A percentile compares a stretch with the other conserved stretches of the same genome.
phyloP scores from a whole-genome alignment of 78 protist genomes.

The Dictyostelium firmibasis region DNA sequence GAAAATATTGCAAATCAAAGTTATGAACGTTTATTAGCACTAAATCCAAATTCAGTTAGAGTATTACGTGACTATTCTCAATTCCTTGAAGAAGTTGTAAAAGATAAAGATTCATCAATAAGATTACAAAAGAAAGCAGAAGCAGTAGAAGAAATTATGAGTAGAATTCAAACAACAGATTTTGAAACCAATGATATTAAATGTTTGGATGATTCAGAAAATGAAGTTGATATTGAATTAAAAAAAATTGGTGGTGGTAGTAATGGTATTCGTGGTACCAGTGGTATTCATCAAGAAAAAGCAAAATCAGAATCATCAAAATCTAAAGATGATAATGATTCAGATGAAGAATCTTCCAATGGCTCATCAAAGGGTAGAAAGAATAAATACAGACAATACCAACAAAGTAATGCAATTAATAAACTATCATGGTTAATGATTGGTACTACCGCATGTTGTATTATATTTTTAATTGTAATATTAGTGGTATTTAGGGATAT shows the following conservation, averaged over 20 bases:
- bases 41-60: constrained; percentile 68
- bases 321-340: constrained; percentile 1
- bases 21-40: constrained; percentile 38
- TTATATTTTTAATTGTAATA: neutral
- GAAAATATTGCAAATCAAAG: constrained; percentile 49
- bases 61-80: constrained; percentile 60
- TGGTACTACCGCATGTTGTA: neutral
- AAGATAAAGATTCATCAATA: constrained; percentile 10
- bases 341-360: neutral
- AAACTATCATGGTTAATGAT: constrained; percentile 31
- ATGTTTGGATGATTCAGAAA: neutral
- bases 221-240: neutral
- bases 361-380: neutral
- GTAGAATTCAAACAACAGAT: constrained; percentile 9
- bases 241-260: neutral
- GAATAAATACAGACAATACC: neutral
- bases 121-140: constrained; percentile 47
- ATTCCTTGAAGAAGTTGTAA: constrained; percentile 69
- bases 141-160: constrained; percentile 17
- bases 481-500: constrained; percentile 15
- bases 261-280: too few species aligned
- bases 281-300: too few species aligned
- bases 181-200: neutral
- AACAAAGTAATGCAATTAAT: constrained; percentile 55
- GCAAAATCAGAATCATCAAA: neutral